Percentiles rank a stretch among this genome's conserved stretches.
These are phyloP conservation scores for Wickerhamomyces tratensis DNA, from an alignment of 805 yeast species.

Conservation along the genomic window DNA sequence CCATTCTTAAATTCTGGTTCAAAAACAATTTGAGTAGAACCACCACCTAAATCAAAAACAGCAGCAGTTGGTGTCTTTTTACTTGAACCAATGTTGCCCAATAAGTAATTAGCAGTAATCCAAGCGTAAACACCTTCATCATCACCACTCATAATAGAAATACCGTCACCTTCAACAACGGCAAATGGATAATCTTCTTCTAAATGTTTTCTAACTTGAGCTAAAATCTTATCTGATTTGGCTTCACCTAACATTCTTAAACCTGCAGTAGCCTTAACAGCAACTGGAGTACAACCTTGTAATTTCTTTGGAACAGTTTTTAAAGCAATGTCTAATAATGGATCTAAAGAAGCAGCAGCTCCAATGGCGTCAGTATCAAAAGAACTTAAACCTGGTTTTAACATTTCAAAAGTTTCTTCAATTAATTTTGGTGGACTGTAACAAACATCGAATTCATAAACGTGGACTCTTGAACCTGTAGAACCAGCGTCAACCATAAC, in stretches of 20 bases:
- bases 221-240: constrained; percentile 61
- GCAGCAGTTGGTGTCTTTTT: constrained; percentile 85
- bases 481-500: constrained; percentile 98
- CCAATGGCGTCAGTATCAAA: constrained; percentile 71
- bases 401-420: constrained; percentile 77
- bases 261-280: constrained; percentile 98
- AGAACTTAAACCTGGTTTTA: constrained; percentile 85
- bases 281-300: constrained; percentile 82
- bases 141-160: constrained; percentile 89
- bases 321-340: constrained; percentile 68
- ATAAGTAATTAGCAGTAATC: constrained; percentile 90
- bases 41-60: constrained; percentile 96
- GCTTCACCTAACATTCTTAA: constrained; percentile 75
- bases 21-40: constrained; percentile 96
- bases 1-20: constrained; percentile 69
- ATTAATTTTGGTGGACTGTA: constrained; percentile 73
- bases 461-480: constrained; percentile 92
- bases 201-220: constrained; percentile 67
- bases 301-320: constrained; percentile 63
- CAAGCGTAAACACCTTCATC: constrained; percentile 99
- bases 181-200: constrained; percentile 85
- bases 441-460: constrained; percentile 86
- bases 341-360: constrained; percentile 88
- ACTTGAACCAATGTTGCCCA: constrained; percentile 82
- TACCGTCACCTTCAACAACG: constrained; percentile 78